Evolutionary conservation across 441 rosid genomes (phyloP), one percentile per base, ranked within the genome.

Genomic region (Isatis lusitanica): DNA sequence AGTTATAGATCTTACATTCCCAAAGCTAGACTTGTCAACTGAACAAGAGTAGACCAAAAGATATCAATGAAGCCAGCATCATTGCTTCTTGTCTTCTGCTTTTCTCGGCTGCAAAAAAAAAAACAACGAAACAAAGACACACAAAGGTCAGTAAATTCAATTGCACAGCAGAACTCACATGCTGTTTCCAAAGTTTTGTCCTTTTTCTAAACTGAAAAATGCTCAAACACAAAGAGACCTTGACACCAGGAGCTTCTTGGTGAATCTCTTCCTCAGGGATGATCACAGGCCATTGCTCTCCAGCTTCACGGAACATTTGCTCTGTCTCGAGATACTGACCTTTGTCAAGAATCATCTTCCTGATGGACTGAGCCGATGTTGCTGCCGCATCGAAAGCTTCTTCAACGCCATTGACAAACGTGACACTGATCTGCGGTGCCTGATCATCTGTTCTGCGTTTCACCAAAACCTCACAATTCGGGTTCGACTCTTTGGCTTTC

Each of bases 261-360:
- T 47, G 86, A 70, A 92, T 82, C 79, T 94, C 98, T 66, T 82
- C 91, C 5, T 82, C 93, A 8, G 99, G 98, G 48, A 94, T 90
- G 16, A 88, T 33, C 28, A 92, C 93, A 26, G 97, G 98, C 98
- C 98, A 92, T 35, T 89, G 85, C 83, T 89, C 96, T 1, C 97
- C 93, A 4, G 97, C 93, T 70, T 94, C 97, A 13, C 92, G 92
- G 78, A 92, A 94, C 97, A 92, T 90, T 69, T 89, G 98, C 83
- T 94, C 93, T 1, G 94, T 92, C 84, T 92, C 97, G 0, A 92
- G 94, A 28, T 10, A 21, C 84, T 81, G 91, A 63, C 98, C 97
- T 77, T 89, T 92, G 51, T 90, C 92, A 12, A 92, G 85, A 67
- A 94, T 89, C 89, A 90, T 86, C 83, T 15, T 88, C 76, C 98